Percentiles rank a stretch among this genome's conserved stretches.
Conservation (phyloP, 352 stramenopile genomes). For the Globisporangium acanthophoron region DNA sequence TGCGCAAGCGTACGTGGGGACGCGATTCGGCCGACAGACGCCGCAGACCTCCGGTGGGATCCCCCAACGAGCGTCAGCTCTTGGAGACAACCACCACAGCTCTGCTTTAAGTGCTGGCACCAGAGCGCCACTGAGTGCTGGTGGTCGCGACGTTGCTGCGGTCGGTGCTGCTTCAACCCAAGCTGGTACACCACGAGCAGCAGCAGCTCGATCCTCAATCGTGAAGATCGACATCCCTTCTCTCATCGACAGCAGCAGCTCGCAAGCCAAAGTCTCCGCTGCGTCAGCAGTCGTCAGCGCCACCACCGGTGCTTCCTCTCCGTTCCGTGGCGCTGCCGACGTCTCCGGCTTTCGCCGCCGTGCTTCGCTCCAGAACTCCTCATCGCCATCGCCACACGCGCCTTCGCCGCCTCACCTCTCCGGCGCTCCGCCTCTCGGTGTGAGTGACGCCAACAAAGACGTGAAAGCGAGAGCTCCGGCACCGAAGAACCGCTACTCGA, state of each 20-base stretch:
- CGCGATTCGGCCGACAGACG: background rate
- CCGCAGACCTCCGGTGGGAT: background rate
- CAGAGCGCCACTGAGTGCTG: background rate
- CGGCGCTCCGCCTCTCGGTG: background rate
- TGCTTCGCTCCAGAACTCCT: conserved; percentile 5
- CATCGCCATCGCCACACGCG: background rate
- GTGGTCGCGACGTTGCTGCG: background rate
- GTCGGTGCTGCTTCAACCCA: background rate
- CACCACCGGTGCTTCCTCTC: background rate
- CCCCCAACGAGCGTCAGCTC: background rate
- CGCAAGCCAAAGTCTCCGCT: background rate
- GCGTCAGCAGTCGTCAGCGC: background rate
- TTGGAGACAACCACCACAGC: background rate
- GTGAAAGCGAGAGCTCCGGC: conserved; percentile 13
- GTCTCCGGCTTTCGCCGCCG: conserved; percentile 3
- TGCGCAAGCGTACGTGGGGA: background rate
- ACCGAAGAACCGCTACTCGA: conserved; percentile 11
- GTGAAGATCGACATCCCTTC: conserved; percentile 16
- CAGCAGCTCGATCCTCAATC: background rate
- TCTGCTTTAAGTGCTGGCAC: background rate
- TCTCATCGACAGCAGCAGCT: background rate
- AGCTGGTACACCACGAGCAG: background rate
- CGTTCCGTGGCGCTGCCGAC: background rate
- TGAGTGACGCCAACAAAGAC: background rate
- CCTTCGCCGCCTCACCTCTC: background rate